A percentile compares a stretch with the other conserved stretches of the same genome.
phyloP scores from a whole-genome alignment of 805 yeast genomes.

The Kluyveromyces wickerhamii region DNA sequence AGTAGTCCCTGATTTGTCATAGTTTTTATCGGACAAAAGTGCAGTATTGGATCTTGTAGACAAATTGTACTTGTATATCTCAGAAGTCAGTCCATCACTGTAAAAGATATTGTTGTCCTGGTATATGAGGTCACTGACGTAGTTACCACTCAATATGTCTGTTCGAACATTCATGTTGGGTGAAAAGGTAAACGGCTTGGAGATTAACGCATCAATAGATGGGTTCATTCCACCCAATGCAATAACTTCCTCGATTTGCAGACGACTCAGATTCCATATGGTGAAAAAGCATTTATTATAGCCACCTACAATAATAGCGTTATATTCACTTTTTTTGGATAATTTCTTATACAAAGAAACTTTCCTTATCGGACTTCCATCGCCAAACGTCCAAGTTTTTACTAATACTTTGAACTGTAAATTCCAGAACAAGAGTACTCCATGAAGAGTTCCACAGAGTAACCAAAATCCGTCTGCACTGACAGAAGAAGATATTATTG shows the following conservation, averaged over 20 bases:
- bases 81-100: conserved; percentile 13
- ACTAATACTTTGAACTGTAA: conserved; percentile 54
- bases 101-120: conserved; percentile 13
- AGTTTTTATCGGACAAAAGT: neutral
- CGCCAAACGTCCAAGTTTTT: conserved; percentile 53
- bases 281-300: conserved; percentile 49
- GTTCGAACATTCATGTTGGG: neutral
- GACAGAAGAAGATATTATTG: conserved; percentile 50
- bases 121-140: conserved; percentile 6
- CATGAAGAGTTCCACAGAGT: conserved; percentile 65
- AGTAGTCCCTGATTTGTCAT: neutral
- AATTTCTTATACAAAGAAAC: conserved; percentile 35
- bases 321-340: conserved; percentile 32
- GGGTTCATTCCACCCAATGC: conserved; percentile 20
- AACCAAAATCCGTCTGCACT: conserved; percentile 54
- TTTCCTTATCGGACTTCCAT: conserved; percentile 41
- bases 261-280: conserved; percentile 66
- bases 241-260: conserved; percentile 45
- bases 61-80: conserved; percentile 15
- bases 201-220: conserved; percentile 10
- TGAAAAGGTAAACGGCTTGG: conserved; percentile 3
- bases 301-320: conserved; percentile 56
- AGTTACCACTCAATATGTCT: conserved; percentile 1
- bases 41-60: conserved; percentile 3
- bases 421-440: conserved; percentile 77